A percentile compares a stretch with the other conserved stretches of the same genome.
Conservation (phyloP, 1,284 basidiomycete genomes). For the Cystobasidium sp. region DNA sequence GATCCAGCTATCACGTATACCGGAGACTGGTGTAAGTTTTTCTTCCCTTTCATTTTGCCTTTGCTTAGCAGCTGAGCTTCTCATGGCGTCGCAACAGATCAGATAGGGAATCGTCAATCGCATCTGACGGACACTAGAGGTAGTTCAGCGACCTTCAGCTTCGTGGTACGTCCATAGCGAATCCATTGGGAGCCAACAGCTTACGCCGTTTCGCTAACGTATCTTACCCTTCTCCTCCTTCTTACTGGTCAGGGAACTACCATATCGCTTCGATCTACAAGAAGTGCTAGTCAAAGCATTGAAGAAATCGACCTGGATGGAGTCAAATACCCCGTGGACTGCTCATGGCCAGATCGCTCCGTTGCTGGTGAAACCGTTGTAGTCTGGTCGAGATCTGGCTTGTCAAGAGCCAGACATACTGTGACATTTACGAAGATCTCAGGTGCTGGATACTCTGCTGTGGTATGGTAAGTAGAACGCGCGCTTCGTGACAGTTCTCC, state of each 20-base stretch:
- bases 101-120: no score
- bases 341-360: slow-evolving; percentile 7
- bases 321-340: neutral
- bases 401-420: neutral
- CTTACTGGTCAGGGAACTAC: neutral
- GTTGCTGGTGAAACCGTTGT: slow-evolving; percentile 4
- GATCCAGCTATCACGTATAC: neutral
- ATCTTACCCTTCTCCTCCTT: neutral
- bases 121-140: no score
- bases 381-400: slow-evolving; percentile 7
- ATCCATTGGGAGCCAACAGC: no score
- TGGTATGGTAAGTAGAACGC: slow-evolving; percentile 10
- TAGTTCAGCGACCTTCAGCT: no score
- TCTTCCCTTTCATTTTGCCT: neutral
- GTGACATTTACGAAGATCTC: slow-evolving; percentile 15
- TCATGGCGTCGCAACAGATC: no score
- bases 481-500: neutral
- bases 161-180: no score
- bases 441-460: neutral
- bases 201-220: neutral
- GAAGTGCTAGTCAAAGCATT: slow-evolving; percentile 15
- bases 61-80: neutral
- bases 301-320: slow-evolving; percentile 8
- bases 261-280: slow-evolving; percentile 2
- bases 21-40: neutral